phyloP scores from a whole-genome alignment of 2,329 filamentous ascomycete species.

The Fusarium sp. region DNA sequence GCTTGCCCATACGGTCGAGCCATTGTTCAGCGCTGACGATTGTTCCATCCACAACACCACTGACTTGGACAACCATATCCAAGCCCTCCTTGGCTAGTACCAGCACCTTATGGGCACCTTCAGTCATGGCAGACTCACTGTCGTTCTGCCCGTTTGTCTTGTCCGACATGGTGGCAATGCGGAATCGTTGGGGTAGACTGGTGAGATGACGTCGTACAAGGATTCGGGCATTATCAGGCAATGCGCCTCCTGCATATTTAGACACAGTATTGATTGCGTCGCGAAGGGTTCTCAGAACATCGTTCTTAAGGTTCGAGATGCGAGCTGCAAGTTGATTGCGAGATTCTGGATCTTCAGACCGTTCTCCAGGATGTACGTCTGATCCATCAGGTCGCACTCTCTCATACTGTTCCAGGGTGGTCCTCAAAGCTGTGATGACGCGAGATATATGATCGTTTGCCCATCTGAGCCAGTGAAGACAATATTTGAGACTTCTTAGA shows the following conservation, averaged over 20 bases:
- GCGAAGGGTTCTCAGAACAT: slow-evolving; percentile 83
- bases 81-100: slow-evolving; percentile 90
- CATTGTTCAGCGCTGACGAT: slow-evolving; percentile 92
- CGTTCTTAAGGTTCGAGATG: slow-evolving; percentile 76
- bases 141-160: slow-evolving; percentile 50
- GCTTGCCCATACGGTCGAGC: slow-evolving; percentile 80
- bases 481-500: slow-evolving; percentile 85
- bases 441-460: slow-evolving; percentile 85
- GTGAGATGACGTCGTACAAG: slow-evolving; percentile 88
- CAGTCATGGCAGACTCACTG: slow-evolving; percentile 56
- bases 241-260: slow-evolving; percentile 88
- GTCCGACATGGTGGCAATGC: slow-evolving; percentile 71
- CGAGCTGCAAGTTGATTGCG: slow-evolving; percentile 66
- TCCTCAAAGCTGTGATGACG: slow-evolving; percentile 79
- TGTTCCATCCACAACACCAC: slow-evolving; percentile 87
- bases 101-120: slow-evolving; percentile 81
- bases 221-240: slow-evolving; percentile 88
- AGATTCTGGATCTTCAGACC: slow-evolving; percentile 34
- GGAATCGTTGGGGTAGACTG: slow-evolving; percentile 86
- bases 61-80: slow-evolving; percentile 95
- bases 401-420: slow-evolving; percentile 85
- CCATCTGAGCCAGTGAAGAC: slow-evolving; percentile 82
- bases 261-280: slow-evolving; percentile 87
- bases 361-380: slow-evolving; percentile 20
- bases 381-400: slow-evolving; percentile 45